These are phyloP conservation scores for Fomes fomentarius DNA, from an alignment of 1,284 basidiomycete genomes.

Conservation along the genomic window DNA sequence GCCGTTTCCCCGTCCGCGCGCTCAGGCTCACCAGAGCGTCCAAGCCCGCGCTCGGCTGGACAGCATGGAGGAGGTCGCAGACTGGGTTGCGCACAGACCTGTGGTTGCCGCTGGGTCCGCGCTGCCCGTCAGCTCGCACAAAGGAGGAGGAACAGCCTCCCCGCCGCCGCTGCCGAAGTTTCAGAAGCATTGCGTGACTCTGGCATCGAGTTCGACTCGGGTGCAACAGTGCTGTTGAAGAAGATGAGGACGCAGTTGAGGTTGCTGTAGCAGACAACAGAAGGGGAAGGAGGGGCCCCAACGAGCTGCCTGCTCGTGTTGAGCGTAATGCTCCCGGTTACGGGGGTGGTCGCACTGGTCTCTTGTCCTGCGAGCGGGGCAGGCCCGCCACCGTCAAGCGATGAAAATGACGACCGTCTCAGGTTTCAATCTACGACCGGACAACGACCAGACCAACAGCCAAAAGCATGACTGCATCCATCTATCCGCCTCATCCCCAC, in stretches of 20 bases:
- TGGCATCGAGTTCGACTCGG: constrained; percentile 21
- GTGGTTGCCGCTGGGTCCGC: constrained; percentile 24
- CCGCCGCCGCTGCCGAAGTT: constrained; percentile 30
- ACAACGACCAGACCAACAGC: constrained; percentile 23
- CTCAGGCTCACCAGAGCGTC: constrained; percentile 21
- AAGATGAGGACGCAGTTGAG: constrained; percentile 21
- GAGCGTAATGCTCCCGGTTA: constrained; percentile 28
- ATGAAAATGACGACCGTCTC: not conserved
- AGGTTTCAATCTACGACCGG: constrained; percentile 9
- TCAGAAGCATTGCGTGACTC: constrained; percentile 24
- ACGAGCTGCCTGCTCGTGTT: constrained; percentile 27
- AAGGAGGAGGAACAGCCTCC: constrained; percentile 33
- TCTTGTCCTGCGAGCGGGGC: constrained; percentile 29
- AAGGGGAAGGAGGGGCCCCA: constrained; percentile 29
- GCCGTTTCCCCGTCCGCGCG: constrained; percentile 30
- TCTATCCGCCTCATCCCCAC: constrained; percentile 7
- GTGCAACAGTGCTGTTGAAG: constrained; percentile 11
- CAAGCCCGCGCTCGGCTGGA: constrained; percentile 33
- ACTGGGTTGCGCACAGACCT: constrained; percentile 37
- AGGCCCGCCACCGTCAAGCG: constrained; percentile 15
- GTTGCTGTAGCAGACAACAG: constrained; percentile 15
- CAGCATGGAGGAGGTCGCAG: constrained; percentile 37
- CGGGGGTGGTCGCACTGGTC: constrained; percentile 34
- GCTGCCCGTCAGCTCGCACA: constrained; percentile 20
- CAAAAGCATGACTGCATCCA: constrained; percentile 21